Evolutionary conservation across 129 eudicot genomes (phyloP), one percentile per base, ranked within the genome.

Genomic region (Flaveria trinervia): DNA sequence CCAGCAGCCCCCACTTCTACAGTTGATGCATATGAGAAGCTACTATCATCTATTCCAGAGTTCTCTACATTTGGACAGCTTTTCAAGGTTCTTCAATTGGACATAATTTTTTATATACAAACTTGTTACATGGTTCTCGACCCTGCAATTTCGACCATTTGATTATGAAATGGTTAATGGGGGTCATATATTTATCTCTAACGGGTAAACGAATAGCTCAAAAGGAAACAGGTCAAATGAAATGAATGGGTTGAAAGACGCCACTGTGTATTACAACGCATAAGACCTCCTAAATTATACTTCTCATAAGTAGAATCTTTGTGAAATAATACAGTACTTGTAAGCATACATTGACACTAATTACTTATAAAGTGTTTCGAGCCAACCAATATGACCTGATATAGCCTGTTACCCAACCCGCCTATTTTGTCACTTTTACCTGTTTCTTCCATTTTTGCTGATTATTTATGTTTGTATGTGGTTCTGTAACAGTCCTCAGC

Each of bases 41-140:
- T 89, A 7, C 86, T 92, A 20, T 87, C 92, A 36, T 83, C 93
- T 54, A 88, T 92, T 70, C 92, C 93, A 12, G 98, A 92, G 79
- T 89, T 92, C 67, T 86, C 93, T 14, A 66, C 71, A 79, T 92
- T 85, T 20, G 98, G 98, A 54, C 89, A 81, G 77, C 92, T 88
- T 81, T 92, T 92, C 81, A 92, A 92, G 98, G 98, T 89, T 77
- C 67, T 25, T 65, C 50, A 4, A 65, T 33, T 52, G 55, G 67
- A 68, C 20, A 17, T 72, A 9, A 7, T 44, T 0, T 25, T 65
- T 45, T 33, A 26, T 1, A 11, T 68, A 68, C 61, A 59, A 25
- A 52, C 69, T 22, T 68, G 9, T 16, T 23, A 67, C n/a, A 33
- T 48, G 25, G 26, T 41, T 15, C 28, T 45, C 28, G 50, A 46